Evolutionary conservation across 768 basidiomycete genomes (phyloP), one percentile per base, ranked within the genome.

Genomic region (Tylopilus balloui): DNA sequence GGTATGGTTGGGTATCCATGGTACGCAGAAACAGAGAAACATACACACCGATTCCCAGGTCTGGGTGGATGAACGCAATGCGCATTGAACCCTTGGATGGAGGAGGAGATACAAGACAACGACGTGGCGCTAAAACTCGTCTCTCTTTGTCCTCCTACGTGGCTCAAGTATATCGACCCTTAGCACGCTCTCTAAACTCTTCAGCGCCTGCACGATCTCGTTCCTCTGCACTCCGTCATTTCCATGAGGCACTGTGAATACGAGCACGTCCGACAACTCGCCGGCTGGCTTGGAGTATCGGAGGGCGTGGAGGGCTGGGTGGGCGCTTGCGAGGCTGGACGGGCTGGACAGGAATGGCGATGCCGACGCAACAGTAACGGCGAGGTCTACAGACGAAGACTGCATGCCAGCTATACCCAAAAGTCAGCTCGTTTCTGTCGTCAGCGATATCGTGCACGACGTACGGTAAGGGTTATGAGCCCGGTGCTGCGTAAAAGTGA

Each of bases 1-100:
- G 20, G 29, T 24, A 29, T 39, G 13, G 12, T 17, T 32, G 46
- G 36, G 21, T 21, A 34, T 15, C 8, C 10, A 28, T 36, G 11
- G 11, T 31, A 6, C 13, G 10, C 20, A 40, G 27, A 23, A 5
- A 24, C 6, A 6, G 6, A 17, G 21, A 21, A 19, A 58, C 66
- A 37, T 57, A 92, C 93, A 37, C 57, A 92, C 93, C 94, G 43
- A 97, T 93, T 49, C 94, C 94, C 5, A 97, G 74, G 72, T 97
- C 94, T 28, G 94, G 94, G 63, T 97, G 94, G 47, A 96, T 75
- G 68, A 96, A 92, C 5, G 89, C 92, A 52, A 96, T 71, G 27
- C 74, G 73, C 42, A 83, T 65, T 67, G 2, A 51, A 37, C 49
- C n/a, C n/a, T n/a, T n/a, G n/a, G n/a, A n/a, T n/a, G n/a, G n/a